These are phyloP conservation scores for Sphagnum fallax DNA, from an alignment of 228 moss, liverwort and hornwort species.

Conservation along the genomic window DNA sequence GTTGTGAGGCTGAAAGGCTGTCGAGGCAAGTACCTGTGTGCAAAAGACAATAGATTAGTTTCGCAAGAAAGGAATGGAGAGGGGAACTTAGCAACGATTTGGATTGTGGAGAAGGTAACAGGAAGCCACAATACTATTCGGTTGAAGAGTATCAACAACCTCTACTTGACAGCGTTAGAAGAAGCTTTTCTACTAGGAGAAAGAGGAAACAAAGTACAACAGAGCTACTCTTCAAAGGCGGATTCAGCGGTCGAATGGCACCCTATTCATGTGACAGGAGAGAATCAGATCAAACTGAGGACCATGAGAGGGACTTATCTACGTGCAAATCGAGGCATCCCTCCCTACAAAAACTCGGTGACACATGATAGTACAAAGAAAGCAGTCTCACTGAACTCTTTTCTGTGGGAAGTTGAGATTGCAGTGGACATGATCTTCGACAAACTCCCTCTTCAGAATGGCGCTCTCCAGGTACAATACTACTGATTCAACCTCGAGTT, in stretches of 20 bases:
- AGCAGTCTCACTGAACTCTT: slow-evolving; percentile 27
- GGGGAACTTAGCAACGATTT: slow-evolving; percentile 31
- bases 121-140: slow-evolving; percentile 26
- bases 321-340: slow-evolving; percentile 49
- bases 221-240: slow-evolving; percentile 40
- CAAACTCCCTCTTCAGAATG: background rate
- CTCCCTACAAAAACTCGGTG: slow-evolving; percentile 61
- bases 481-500: too few relatives aligned
- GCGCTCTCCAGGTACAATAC: background rate
- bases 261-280: slow-evolving; percentile 20
- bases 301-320: slow-evolving; percentile 49
- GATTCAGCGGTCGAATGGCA: slow-evolving; percentile 64
- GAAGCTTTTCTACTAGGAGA: slow-evolving; percentile 35
- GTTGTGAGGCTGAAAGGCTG: slow-evolving; percentile 49
- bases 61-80: slow-evolving; percentile 45
- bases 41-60: slow-evolving; percentile 56
- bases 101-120: slow-evolving; percentile 55
- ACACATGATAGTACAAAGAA: slow-evolving; percentile 60
- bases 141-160: slow-evolving; percentile 63
- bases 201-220: slow-evolving; percentile 64
- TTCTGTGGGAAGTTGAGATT: slow-evolving; percentile 65
- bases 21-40: slow-evolving; percentile 77
- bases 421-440: slow-evolving; percentile 13
- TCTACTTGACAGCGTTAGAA: slow-evolving; percentile 47
- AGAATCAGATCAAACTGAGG: slow-evolving; percentile 28